These are phyloP conservation scores for Saccharomyces hybrid DNA, from an alignment of 1,139 yeast species.

Conservation along the genomic window DNA sequence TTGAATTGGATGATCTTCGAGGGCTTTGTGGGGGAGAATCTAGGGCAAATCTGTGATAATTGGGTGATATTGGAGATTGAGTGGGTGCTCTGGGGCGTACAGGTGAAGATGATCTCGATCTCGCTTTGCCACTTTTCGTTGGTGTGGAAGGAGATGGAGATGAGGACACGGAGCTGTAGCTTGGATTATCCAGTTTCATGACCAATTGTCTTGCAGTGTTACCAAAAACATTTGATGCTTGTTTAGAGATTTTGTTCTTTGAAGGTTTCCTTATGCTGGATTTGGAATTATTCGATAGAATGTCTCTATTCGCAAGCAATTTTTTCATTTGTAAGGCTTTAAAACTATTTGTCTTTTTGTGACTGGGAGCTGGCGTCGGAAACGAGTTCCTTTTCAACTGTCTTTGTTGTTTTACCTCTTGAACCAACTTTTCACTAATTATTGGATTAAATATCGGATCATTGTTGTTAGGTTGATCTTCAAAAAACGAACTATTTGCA, in stretches of 20 bases:
- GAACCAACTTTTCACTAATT: constrained; percentile 29
- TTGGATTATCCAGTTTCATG: constrained; percentile 7
- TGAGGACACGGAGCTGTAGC: constrained; percentile 1
- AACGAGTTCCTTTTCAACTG: not conserved
- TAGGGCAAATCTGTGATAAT: constrained; percentile 17
- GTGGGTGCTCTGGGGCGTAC: constrained; percentile 13
- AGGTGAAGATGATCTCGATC: constrained; percentile 21
- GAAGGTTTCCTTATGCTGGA: constrained; percentile 5
- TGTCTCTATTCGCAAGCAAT: constrained; percentile 27
- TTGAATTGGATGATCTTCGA: constrained; percentile 3
- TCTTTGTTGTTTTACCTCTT: constrained; percentile 18
- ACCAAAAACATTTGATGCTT: constrained; percentile 2
- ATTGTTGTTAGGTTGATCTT: constrained; percentile 1
- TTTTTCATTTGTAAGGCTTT: constrained; percentile 31
- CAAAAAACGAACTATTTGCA: not conserved
- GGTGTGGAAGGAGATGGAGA: constrained; percentile 6
- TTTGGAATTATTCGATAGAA: constrained; percentile 24
- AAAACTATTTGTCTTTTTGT: constrained; percentile 32
- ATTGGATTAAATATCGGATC: constrained; percentile 22
- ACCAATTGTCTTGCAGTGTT: constrained; percentile 9
- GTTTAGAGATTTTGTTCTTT: constrained; percentile 4
- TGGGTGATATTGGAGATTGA: constrained; percentile 15
- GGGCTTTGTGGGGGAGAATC: constrained; percentile 11
- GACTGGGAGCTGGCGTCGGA: constrained; percentile 13
- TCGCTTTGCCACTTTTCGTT: constrained; percentile 5